Base-by-base conservation (phyloP, 2,329 filamentous ascomycete species). In the Grosmannia serpens region DNA sequence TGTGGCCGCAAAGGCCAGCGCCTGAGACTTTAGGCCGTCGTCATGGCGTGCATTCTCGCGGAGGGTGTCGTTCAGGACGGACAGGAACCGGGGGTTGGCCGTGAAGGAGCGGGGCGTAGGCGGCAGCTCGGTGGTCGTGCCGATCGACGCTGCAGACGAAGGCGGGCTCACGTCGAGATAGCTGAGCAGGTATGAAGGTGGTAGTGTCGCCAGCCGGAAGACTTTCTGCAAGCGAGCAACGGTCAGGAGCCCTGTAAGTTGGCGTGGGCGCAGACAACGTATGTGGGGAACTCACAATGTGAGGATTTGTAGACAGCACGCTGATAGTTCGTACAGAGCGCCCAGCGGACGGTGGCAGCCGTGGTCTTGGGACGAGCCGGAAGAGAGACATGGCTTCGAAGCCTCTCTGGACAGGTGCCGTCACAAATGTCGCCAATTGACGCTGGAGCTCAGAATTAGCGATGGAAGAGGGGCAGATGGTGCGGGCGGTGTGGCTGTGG, bases 81-180 rank as follows among this genome's bases (percentile, higher is more conserved):
- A 13, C n/a, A 83, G 67, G 67, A 88, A 88, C 26, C 71, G 69
- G 11, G 71, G 75, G 67, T 87, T 88, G 65, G 81, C 78, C 26
- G 68, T 72, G 65, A 88, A 85, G 26, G 81, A 78, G 46, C 73
- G 70, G 4, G 85, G 82, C 0, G 81, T 85, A 1, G 84, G 84
- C 1, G 83, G 83, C n/a, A 85, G 62, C 20, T 71, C 65, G 7
- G 78, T 80, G 0, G 82, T 80, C 2, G 76, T 81, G 54, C 85
- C 85, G 60, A 88, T 80, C 17, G 83, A 76, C 24, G 87, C 71
- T 31, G 69, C 67, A 7, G 73, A 67, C 4, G 73, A 78, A 0
- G 84, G 83, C 2, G 83, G 82, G 17, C 75, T 70, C 46, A 77
- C 79, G 44, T 81, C 75, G 59, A 87, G 80, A 62, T 82, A 80